These are phyloP conservation scores for Xylaria flabelliformis DNA, from an alignment of 495 filamentous ascomycete genomes.

Conservation along the genomic window DNA sequence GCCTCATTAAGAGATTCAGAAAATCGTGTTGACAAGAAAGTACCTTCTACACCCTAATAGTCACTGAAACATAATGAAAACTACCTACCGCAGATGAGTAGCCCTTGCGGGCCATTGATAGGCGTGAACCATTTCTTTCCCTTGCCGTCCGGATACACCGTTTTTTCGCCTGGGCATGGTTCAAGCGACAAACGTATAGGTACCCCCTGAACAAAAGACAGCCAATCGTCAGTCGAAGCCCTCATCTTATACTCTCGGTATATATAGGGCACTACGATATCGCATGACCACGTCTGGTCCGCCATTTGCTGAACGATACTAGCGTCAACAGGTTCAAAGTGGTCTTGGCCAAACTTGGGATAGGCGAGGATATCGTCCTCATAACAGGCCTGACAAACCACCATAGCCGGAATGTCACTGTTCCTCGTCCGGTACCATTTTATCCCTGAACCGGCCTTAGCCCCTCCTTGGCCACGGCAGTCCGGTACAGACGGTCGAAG, in stretches of 20 bases:
- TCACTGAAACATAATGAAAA: background rate
- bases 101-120: background rate
- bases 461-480: constrained; percentile 1
- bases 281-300: constrained; percentile 14
- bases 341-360: background rate
- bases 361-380: constrained; percentile 15
- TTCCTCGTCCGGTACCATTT: constrained; percentile 21
- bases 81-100: constrained; percentile 11
- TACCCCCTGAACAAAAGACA: background rate
- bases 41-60: background rate
- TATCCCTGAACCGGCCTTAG: constrained; percentile 5
- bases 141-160: background rate
- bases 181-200: background rate
- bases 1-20: background rate
- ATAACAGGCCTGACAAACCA: constrained; percentile 23
- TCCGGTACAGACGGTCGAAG: constrained; percentile 7
- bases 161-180: constrained; percentile 16
- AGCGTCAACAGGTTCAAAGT: constrained; percentile 13
- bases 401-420: constrained; percentile 20
- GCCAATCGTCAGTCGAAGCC: constrained; percentile 15
- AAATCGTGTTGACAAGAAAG: background rate
- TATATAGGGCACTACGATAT: constrained; percentile 9
- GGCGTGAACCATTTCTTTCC: constrained; percentile 13
- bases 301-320: background rate
- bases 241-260: constrained; percentile 6